Evolutionary conservation across 352 stramenopile species (phyloP).

Genomic region (Globisporangium iwayamae): DNA sequence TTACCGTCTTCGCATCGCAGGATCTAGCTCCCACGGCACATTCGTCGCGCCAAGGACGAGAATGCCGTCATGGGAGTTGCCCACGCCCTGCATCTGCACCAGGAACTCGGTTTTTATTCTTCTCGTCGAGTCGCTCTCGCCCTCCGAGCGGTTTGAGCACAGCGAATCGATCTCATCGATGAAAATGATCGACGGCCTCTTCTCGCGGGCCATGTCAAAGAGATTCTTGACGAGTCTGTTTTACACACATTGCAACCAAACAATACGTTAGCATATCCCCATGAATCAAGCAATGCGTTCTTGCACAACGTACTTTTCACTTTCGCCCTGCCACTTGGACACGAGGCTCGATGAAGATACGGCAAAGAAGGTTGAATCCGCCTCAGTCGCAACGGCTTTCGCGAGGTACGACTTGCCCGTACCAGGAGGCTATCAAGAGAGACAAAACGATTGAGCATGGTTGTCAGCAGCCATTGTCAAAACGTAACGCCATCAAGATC

Average conservation of each 20-base stretch:
- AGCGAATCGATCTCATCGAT: constrained; percentile 98
- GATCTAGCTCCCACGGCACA: constrained; percentile 97
- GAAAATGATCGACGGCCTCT: constrained; percentile 94
- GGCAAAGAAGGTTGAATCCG: constrained; percentile 97
- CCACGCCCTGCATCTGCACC: constrained; percentile 97
- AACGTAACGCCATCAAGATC: background rate
- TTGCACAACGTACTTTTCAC: constrained; percentile 62
- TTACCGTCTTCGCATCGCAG: constrained; percentile 93
- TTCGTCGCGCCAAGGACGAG: constrained; percentile 98
- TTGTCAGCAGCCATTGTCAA: background rate
- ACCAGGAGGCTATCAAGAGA: constrained; percentile 53
- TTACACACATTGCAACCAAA: background rate
- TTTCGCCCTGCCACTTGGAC: constrained; percentile 98
- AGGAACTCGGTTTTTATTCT: constrained; percentile 99
- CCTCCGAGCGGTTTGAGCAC: constrained; percentile 89
- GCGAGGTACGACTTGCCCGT: constrained; percentile 96
- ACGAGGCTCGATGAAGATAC: constrained; percentile 98
- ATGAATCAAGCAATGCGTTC: background rate
- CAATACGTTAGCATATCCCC: background rate
- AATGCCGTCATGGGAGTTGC: constrained; percentile 87
- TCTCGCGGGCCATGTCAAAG: constrained; percentile 97
- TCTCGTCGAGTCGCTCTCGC: constrained; percentile 94
- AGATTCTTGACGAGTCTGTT: constrained; percentile 95
- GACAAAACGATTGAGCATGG: background rate
- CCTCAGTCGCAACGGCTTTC: constrained; percentile 98